A percentile compares a stretch with the other conserved stretches of the same genome.
These are phyloP conservation scores for Neotropicomus parvogracilis DNA, from an alignment of 1,284 basidiomycete genomes.

Conservation along the genomic window DNA sequence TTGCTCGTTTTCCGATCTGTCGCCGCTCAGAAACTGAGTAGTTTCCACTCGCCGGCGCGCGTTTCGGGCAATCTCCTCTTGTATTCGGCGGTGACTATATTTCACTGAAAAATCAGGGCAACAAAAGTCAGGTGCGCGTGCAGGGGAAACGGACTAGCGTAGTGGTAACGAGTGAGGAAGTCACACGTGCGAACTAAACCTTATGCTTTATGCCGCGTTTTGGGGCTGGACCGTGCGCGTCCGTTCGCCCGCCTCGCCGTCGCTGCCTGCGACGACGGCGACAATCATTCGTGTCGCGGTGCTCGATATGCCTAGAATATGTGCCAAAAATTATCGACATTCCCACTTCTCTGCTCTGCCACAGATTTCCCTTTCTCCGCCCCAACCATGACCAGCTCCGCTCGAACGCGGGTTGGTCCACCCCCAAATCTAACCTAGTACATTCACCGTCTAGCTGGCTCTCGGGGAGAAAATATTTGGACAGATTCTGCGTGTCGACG, in stretches of 20 bases:
- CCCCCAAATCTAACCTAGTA: too few species aligned
- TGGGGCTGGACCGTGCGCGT: slow-evolving; percentile 28
- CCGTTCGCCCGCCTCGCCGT: slow-evolving; percentile 10
- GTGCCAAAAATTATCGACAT: slow-evolving; percentile 33
- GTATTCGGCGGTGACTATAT: slow-evolving; percentile 11
- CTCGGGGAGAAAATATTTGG: too few species aligned
- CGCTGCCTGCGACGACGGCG: slow-evolving; percentile 23
- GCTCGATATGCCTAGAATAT: slow-evolving; percentile 1
- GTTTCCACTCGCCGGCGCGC: slow-evolving; percentile 14
- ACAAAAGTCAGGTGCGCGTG: slow-evolving; percentile 9
- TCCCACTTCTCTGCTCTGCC: slow-evolving; percentile 20
- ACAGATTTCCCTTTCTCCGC: slow-evolving; percentile 31
- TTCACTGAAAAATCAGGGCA: slow-evolving; percentile 11
- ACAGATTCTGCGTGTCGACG: background rate
- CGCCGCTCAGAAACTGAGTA: slow-evolving; percentile 34
- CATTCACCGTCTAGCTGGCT: too few species aligned
- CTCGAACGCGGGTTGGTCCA: slow-evolving; percentile 28
- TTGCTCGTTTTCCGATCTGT: slow-evolving; percentile 36
- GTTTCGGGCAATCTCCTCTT: slow-evolving; percentile 7
- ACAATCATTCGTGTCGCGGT: slow-evolving; percentile 10
- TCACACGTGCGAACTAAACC: slow-evolving; percentile 34
- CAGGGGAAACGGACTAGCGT: slow-evolving; percentile 6
- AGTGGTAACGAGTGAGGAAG: slow-evolving; percentile 30
- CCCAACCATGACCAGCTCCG: slow-evolving; percentile 34
- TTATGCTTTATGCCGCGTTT: slow-evolving; percentile 30